Evolutionary conservation across 176 grass and related monocot genomes (phyloP), one percentile per base, ranked within the genome.

Genomic region (Thalia dealbata): DNA sequence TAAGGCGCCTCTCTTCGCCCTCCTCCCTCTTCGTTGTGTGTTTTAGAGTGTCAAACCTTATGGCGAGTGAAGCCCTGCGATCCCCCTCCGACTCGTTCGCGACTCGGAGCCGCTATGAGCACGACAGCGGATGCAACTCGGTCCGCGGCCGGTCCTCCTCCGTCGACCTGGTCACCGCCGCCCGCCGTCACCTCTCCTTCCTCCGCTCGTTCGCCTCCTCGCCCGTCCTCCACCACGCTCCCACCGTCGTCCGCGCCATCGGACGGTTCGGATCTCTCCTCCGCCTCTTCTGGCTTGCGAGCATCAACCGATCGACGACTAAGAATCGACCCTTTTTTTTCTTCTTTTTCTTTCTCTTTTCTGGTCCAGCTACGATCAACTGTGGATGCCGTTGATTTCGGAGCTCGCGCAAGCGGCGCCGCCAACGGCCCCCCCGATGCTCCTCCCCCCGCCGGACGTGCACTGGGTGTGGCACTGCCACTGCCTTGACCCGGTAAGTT

Each of bases 391-490:
- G 35, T 67, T 96, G 69, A 81, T 80, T 3, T 75, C 87, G 32
- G 67, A 67, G 65, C 23, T 75, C 50, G 28, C 72, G 52, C 21
- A 38, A 41, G 73, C 64, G 42, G 82, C 61, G 42, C 30, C 61
- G 69, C 81, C 64, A 56, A 78, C 38, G 77, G 83, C 52, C 46
- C 77, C 67, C 43, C 73, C 78, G 68, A 88, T 90, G 89, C 18
- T 96, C 81, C 14, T 92, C 35, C 92, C 89, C 13, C 92, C 92
- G 35, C 42, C 51, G 22, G 92, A 96, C 80, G 89, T 96, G 69
- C 82, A 71, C 13, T 88, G 91, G 70, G 76, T 96, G 74, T 92
- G 92, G 92, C 84, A 92, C 78, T 96, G 84, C 76, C 89, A 90
- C 82, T 88, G 89, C 80, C 88, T 96, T 64, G 68, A 90, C 78